Evolutionary conservation across 208 protist genomes (phyloP).

Genomic region (Crithidia sp.): DNA sequence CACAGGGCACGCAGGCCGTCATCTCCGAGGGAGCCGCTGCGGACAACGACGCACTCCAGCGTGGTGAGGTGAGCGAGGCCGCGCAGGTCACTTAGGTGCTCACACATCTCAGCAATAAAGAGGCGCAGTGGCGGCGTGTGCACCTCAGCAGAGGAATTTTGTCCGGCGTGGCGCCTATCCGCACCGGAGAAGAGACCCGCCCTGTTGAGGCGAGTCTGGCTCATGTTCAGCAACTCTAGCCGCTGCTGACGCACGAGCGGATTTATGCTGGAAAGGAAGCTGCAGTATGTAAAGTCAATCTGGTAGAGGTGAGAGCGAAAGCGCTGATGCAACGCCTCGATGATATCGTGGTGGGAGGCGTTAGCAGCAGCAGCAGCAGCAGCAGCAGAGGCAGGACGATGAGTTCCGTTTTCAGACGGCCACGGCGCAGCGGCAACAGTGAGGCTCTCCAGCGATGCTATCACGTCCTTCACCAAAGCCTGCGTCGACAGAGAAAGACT

Average conservation of each 20-base stretch:
- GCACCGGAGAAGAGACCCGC: conserved; percentile 30
- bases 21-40: conserved; percentile 54
- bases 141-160: background rate
- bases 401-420: no score
- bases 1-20: conserved; percentile 30
- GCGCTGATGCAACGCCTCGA: conserved; percentile 22
- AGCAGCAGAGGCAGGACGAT: no score
- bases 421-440: background rate
- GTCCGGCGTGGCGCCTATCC: background rate
- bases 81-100: conserved; percentile 42
- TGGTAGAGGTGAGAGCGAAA: conserved; percentile 60
- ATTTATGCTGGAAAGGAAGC: conserved; percentile 41
- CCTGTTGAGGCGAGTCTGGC: conserved; percentile 47
- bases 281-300: conserved; percentile 64
- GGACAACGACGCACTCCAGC: conserved; percentile 60
- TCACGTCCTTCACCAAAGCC: background rate
- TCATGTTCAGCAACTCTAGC: conserved; percentile 59
- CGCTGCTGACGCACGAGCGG: conserved; percentile 32
- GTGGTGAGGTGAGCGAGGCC: conserved; percentile 39
- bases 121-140: conserved; percentile 44
- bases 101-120: conserved; percentile 61
- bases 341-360: background rate
- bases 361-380: no score
- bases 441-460: conserved; percentile 17
- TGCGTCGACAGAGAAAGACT: background rate